Base-by-base conservation (phyloP, 345 rosid genomes). In the Brassica rapa region DNA sequence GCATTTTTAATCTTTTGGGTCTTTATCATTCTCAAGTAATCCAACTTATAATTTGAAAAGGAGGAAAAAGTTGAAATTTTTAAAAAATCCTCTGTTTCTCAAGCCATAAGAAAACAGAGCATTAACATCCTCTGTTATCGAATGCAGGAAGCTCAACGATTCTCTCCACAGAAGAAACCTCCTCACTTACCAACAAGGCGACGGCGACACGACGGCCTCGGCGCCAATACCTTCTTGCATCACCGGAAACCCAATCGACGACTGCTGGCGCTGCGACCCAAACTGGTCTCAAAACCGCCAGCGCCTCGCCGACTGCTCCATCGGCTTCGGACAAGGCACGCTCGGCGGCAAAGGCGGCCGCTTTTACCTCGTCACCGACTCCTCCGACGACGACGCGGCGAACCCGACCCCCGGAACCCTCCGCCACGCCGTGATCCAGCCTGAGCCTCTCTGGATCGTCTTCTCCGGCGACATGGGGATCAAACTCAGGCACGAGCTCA, bases 351-450 rank as follows among this genome's bases (percentile, higher is more conserved):
- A 82, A 68, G 90, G 89, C 10, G 97, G 99, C 1, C 87, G 81
- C 60, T 86, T 91, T 87, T 96, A 96, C 76, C 80, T 87, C 19
- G 99, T 96, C 2, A 88, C 95, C 1, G 99, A 96, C 80, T 87
- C 98, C 41, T 96, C 99, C 41, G 98, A 93, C 85, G 16, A 27
- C 8, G 84, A 96, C 82, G 79, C 93, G 0, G 87, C 91, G 0
- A 83, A 91, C 83, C 99, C 99, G 0, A 84, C 79, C 0, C 99
- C 98, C 0, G 99, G 99, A 1, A 96, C 98, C 0, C 93, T 96
- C 56, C 95, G 98, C 0, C 84, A 90, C 79, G 99, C 88, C 23
- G 97, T 89, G 43, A 90, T 96, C 78, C 99, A 96, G 41, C 56
- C 70, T 1, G 93, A 87, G 27, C 98, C 99, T 0, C 86, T 96